A percentile compares a stretch with the other conserved stretches of the same genome.
Evolutionary conservation across 2,329 filamentous ascomycete genomes (phyloP).

Genomic region (Phoma herbarum): DNA sequence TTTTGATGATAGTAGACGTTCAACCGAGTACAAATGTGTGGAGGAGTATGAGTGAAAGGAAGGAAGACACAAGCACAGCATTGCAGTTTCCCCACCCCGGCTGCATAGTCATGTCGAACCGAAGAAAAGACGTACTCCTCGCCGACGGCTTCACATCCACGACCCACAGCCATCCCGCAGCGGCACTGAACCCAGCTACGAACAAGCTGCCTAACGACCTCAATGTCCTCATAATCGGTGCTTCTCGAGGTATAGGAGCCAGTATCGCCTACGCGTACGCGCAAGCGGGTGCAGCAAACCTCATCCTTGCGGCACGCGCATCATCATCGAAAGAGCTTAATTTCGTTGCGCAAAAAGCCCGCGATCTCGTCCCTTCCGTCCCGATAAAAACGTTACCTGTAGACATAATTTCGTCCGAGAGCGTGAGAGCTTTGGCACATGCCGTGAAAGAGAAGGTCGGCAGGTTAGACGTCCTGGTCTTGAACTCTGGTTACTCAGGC

Average conservation of each 20-base stretch:
- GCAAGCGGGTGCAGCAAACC: conserved; percentile 32
- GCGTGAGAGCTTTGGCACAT: conserved; percentile 36
- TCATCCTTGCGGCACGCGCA: conserved; percentile 39
- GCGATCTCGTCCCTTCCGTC: conserved; percentile 19
- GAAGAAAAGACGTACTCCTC: not conserved
- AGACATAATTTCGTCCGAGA: conserved; percentile 42
- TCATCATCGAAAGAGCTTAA: conserved; percentile 28
- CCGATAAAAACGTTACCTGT: conserved; percentile 22
- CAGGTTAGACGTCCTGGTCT: conserved; percentile 49
- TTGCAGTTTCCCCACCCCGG: too few species aligned
- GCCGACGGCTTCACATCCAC: conserved; percentile 7
- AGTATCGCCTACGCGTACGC: conserved; percentile 44
- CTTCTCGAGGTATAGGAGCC: conserved; percentile 45
- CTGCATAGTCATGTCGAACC: too few species aligned
- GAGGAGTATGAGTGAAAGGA: too few species aligned
- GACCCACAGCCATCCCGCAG: conserved; percentile 22
- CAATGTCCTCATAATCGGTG: conserved; percentile 46
- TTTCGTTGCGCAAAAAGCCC: conserved; percentile 23
- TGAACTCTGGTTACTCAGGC: conserved; percentile 52
- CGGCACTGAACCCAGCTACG: conserved; percentile 25
- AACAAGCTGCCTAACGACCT: conserved; percentile 33
- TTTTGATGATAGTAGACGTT: too few species aligned
- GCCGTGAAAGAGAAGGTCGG: conserved; percentile 34
- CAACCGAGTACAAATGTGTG: too few species aligned
- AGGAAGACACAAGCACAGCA: too few species aligned